Percentiles rank a stretch among this genome's conserved stretches.
Conservation (phyloP, 495 filamentous ascomycete genomes). For the Achaetomiella virescens region DNA sequence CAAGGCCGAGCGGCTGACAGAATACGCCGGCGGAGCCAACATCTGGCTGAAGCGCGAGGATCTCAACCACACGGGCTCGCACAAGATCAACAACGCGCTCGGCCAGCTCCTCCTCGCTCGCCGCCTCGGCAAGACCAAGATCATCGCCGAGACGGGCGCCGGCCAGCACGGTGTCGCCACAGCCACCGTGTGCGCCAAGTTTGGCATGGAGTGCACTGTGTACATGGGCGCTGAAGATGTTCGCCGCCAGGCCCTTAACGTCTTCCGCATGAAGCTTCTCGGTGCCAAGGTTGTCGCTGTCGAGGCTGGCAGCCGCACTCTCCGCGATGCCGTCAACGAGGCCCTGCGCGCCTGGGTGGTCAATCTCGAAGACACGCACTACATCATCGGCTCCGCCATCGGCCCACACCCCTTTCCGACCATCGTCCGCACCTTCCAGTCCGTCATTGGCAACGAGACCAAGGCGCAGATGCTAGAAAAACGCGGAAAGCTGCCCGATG, state of each 20-base stretch:
- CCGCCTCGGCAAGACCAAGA: constrained; percentile 80
- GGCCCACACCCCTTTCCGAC: constrained; percentile 94
- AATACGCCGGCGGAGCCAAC: constrained; percentile 80
- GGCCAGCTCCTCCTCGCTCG: constrained; percentile 81
- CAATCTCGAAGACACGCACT: constrained; percentile 81
- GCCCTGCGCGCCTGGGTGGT: constrained; percentile 85
- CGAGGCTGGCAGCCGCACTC: constrained; percentile 74
- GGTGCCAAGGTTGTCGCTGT: constrained; percentile 83
- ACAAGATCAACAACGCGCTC: constrained; percentile 97
- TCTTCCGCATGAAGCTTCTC: constrained; percentile 94
- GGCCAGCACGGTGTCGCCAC: constrained; percentile 95
- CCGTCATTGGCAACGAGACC: constrained; percentile 87
- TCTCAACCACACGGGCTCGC: constrained; percentile 77
- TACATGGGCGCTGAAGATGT: constrained; percentile 98
- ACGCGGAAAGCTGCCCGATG: constrained; percentile 84
- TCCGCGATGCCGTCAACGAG: constrained; percentile 95
- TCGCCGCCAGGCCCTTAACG: constrained; percentile 85
- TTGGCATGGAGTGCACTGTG: constrained; percentile 90
- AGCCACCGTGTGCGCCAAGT: constrained; percentile 92
- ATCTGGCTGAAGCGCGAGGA: constrained; percentile 97
- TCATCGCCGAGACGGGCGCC: constrained; percentile 95
- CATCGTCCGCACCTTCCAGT: constrained; percentile 93
- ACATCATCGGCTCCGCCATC: constrained; percentile 93
- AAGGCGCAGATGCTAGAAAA: constrained; percentile 77
- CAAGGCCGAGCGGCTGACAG: constrained; percentile 77